Percentiles rank a stretch among this genome's conserved stretches.
These are phyloP conservation scores for Tricholoma terreum DNA, from an alignment of 768 basidiomycete species.

Conservation along the genomic window DNA sequence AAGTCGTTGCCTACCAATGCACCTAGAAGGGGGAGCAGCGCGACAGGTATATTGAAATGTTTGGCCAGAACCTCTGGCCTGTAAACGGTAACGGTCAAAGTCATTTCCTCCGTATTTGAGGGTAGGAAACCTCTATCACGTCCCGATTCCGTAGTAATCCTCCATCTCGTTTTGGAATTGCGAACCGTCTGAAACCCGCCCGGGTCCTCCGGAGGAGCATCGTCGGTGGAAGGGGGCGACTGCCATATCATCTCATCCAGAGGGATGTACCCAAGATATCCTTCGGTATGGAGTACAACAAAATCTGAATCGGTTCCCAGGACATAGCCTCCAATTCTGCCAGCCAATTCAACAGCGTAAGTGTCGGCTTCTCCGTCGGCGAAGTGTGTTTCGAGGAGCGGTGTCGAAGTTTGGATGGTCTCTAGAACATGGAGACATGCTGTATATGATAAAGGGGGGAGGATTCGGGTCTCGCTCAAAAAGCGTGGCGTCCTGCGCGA, in stretches of 20 bases:
- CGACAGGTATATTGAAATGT: slow-evolving; percentile 63
- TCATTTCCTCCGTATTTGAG: slow-evolving; percentile 43
- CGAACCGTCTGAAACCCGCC: slow-evolving; percentile 60
- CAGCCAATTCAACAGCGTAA: slow-evolving; percentile 81
- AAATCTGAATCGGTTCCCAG: slow-evolving; percentile 82
- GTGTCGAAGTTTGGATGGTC: slow-evolving; percentile 29
- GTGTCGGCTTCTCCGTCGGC: slow-evolving; percentile 85
- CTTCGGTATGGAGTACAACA: slow-evolving; percentile 70
- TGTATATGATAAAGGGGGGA: slow-evolving; percentile 64
- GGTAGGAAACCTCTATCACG: slow-evolving; percentile 49
- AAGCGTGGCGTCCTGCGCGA: slow-evolving; percentile 68
- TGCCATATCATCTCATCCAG: slow-evolving; percentile 76
- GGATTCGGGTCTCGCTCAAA: slow-evolving; percentile 66
- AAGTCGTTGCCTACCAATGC: slow-evolving; percentile 84
- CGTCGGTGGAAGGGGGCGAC: slow-evolving; percentile 24
- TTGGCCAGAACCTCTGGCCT: slow-evolving; percentile 58
- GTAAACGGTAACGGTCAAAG: slow-evolving; percentile 57
- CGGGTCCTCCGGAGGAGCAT: slow-evolving; percentile 34
- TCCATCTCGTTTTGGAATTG: slow-evolving; percentile 51
- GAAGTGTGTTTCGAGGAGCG: slow-evolving; percentile 54
- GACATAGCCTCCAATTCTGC: slow-evolving; percentile 68
- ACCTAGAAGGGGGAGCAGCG: slow-evolving; percentile 73
- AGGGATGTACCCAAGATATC: slow-evolving; percentile 76
- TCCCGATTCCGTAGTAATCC: slow-evolving; percentile 22
- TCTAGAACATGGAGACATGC: slow-evolving; percentile 57